These are phyloP conservation scores for Yarrowia sp. DNA, from an alignment of 805 yeast species.

Conservation along the genomic window DNA sequence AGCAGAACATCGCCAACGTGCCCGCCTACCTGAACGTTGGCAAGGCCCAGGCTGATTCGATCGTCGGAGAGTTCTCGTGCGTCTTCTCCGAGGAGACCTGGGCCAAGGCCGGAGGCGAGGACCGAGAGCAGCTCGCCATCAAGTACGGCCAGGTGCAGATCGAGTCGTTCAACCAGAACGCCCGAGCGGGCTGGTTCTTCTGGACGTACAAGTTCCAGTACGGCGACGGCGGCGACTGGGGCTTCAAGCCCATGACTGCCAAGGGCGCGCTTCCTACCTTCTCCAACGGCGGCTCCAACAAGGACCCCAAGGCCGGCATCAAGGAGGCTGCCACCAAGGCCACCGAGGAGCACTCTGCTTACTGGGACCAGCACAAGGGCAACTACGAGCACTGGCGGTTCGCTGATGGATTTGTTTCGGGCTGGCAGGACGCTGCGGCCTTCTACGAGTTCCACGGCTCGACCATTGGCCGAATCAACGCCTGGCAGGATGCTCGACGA, in stretches of 20 bases:
- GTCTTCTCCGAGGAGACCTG: conserved; percentile 77
- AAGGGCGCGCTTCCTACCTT: conserved; percentile 52
- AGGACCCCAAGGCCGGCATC: conserved; percentile 36
- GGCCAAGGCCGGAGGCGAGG: conserved; percentile 47
- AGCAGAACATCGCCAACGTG: conserved; percentile 59
- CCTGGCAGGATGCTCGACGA: conserved; percentile 65
- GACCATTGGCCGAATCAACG: conserved; percentile 65
- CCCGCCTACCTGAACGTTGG: conserved; percentile 33
- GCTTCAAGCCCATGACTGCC: conserved; percentile 72
- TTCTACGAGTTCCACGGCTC: conserved; percentile 72
- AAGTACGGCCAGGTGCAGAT: conserved; percentile 61
- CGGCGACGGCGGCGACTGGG: conserved; percentile 98
- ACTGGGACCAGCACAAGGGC: conserved; percentile 67
- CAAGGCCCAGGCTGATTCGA: conserved; percentile 50
- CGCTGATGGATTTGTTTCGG: conserved; percentile 72
- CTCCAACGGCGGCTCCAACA: conserved; percentile 34
- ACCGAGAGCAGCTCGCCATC: conserved; percentile 55
- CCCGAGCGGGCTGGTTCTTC: conserved; percentile 73
- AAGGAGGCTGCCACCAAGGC: conserved; percentile 43
- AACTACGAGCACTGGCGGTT: conserved; percentile 80
- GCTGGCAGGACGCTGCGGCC: conserved; percentile 67
- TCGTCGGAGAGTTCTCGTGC: conserved; percentile 90
- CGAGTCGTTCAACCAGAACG: conserved; percentile 49
- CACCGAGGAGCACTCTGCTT: conserved; percentile 50
- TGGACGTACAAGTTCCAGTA: conserved; percentile 87